A percentile compares a stretch with the other conserved stretches of the same genome.
phyloP scores from a whole-genome alignment of 495 filamentous ascomycete species.

The Lasiosphaeriaceae sp. region DNA sequence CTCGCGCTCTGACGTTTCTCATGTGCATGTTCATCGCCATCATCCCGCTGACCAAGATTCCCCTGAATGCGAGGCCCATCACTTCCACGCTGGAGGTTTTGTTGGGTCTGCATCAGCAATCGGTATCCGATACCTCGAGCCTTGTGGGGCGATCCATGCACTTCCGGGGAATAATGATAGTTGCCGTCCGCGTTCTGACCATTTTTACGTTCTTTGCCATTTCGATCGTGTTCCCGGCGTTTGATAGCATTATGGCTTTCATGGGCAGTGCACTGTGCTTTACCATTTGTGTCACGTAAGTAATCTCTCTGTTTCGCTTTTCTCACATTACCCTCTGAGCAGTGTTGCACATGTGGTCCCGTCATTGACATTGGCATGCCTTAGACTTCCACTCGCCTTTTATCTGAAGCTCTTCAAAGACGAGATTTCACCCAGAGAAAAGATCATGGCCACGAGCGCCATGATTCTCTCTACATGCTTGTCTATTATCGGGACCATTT shows the following conservation, averaged over 20 bases:
- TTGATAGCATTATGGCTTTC: conserved; percentile 92
- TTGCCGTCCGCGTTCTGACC: conserved; percentile 54
- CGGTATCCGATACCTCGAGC: conserved; percentile 39
- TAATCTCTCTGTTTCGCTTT: conserved; percentile 1
- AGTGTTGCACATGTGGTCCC: neutral
- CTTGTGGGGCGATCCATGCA: conserved; percentile 53
- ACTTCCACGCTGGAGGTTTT: conserved; percentile 79
- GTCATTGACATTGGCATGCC: neutral
- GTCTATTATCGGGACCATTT: conserved; percentile 75
- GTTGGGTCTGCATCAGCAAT: conserved; percentile 61
- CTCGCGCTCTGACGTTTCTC: conserved; percentile 64
- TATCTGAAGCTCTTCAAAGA: conserved; percentile 89
- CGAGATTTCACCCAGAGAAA: conserved; percentile 64
- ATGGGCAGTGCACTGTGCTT: conserved; percentile 90
- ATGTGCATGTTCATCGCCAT: conserved; percentile 85
- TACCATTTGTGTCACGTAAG: conserved; percentile 82
- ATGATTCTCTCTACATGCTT: conserved; percentile 65
- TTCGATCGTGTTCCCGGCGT: conserved; percentile 80
- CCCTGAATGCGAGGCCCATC: conserved; percentile 86
- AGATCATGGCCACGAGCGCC: conserved; percentile 62
- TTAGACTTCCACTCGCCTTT: conserved; percentile 71
- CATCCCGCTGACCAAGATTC: conserved; percentile 92
- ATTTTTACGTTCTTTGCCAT: conserved; percentile 40
- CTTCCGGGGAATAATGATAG: conserved; percentile 56
- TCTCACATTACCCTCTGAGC: neutral